Base-by-base conservation (phyloP, 805 yeast species). In the Suhomyces prunicola region DNA sequence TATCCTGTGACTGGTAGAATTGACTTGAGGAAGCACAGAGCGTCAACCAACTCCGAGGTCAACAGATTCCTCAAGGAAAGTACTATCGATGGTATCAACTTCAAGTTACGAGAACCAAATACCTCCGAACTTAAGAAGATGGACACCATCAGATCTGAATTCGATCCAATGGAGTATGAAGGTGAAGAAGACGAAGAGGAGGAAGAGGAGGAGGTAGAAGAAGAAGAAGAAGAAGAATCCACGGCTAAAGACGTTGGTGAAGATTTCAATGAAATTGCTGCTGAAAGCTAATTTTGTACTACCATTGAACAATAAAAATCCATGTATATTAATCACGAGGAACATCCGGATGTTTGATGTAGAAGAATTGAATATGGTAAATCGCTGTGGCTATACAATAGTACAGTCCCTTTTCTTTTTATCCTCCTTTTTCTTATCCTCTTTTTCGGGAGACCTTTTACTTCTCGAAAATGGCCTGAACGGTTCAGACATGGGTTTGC, bases 1-100 rank as follows among this genome's bases (percentile, higher is more conserved):
- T 83, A 87, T 54, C 97, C 97, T 7, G 73, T 93, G 15, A 74
- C 81, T 12, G 90, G 92, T 35, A 84, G 86, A 60, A 79, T 90
- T 44, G 94, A 87, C 59, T 82, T 94, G 65, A 90, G 88, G 73
- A 87, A 93, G 66, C 85, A 96, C 67, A 84, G 97, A 69, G 83
- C 90, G 12, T 86, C 83, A 39, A 77, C 83, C 46, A 80, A 75
- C 58, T 62, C 72, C n/a, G 78, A 76, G 50, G 71, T 83, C 57
- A 80, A 80, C 57, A 80, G 82, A 33, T 79, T 80, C 49, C 77
- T 85, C 52, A 78, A 78, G 52, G 84, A 79, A 31, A 71, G 80
- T 51, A 83, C 88, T 23, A 70, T 80, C 55, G 93, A 86, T 65
- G 81, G 77, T 44, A 75, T 90, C 47, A 81, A 85, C 50, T 73